phyloP scores from a whole-genome alignment of 1,139 yeast genomes.

The Geotrichum armillariae region DNA sequence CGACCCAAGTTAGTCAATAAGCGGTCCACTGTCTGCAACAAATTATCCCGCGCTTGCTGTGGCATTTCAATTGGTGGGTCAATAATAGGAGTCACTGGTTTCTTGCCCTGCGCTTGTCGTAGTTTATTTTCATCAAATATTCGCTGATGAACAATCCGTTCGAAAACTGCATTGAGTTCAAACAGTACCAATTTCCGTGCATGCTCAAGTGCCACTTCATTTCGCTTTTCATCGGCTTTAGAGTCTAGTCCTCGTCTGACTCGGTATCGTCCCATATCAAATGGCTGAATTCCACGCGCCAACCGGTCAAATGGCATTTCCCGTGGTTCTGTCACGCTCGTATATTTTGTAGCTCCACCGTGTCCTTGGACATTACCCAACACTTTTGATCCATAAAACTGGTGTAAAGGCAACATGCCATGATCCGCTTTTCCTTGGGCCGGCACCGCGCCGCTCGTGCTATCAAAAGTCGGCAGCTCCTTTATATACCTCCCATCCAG shows the following conservation, averaged over 20 bases:
- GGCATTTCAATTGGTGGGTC: conserved; percentile 28
- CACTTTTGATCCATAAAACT: not conserved
- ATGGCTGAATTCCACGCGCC: conserved; percentile 17
- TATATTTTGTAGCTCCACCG: conserved; percentile 18
- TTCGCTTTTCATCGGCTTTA: not conserved
- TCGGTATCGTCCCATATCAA: conserved; percentile 12
- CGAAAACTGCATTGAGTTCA: conserved; percentile 30
- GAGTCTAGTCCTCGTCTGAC: not conserved
- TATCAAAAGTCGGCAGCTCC: conserved; percentile 6
- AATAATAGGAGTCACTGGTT: conserved; percentile 19
- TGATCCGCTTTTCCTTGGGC: not conserved
- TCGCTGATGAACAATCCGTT: conserved; percentile 25
- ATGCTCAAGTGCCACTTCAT: conserved; percentile 13
- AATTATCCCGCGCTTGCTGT: conserved; percentile 22
- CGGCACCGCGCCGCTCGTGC: conserved; percentile 3
- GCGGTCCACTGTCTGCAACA: conserved; percentile 22
- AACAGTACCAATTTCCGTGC: conserved; percentile 22
- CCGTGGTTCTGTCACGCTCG: conserved; percentile 10
- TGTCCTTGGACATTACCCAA: conserved; percentile 13
- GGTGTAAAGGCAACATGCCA: not conserved
- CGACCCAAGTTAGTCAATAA: conserved; percentile 17
- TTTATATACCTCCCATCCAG: not conserved
- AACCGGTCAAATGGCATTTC: conserved; percentile 9
- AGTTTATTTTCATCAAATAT: conserved; percentile 21
- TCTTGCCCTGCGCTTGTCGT: not conserved